Base-by-base conservation (phyloP, 371 early-diverging fungal species). In the Saksenaea oblongispora region DNA sequence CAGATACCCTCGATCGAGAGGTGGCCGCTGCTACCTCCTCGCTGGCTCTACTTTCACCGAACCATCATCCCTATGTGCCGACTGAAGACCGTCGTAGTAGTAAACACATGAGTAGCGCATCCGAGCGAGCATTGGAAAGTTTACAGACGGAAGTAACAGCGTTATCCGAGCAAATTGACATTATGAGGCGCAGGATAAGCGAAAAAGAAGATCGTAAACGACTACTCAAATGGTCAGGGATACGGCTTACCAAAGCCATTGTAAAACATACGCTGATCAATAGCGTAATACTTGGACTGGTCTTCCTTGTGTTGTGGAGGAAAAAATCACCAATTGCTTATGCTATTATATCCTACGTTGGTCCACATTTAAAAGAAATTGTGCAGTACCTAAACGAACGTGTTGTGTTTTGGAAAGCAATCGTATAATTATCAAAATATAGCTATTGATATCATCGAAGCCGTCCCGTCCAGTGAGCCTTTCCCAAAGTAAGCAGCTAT, bases 121-220 rank as follows among this genome's bases (percentile, higher is more conserved):
- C 72, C 5, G 78, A 78, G 58, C 51, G 71, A 26, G 82, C 81
- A 5, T 41, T 84, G 5, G 84, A 84, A 56, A 70, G 58, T 24
- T 55, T 84, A 17, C 84, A 84, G 34, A 82, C 84, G 0, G 79
- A 84, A 42, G 76, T 84, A 1, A 69, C 80, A 2, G 82, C 76
- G 5, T 55, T 84, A 27, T 71, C 80, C 7, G 82, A 84, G 53
- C 76, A 79, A 56, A 65, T 84, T n/a, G 82, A 82, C 39, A 58
- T 69, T 26, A 27, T 82, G 11, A 57, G 75, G 44, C 53, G 58
- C 24, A 58, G 61, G 10, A 64, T 79, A 34, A 58, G 64, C 15
- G 60, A 60, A 26, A 61, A 62, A n/a, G 72, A 80, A 44, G 63
- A 70, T 24, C 60, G 58, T n/a, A 62, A 70, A 17, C 62, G 58